phyloP scores from a whole-genome alignment of 345 rosid genomes.

The Lenwebbia sp. region DNA sequence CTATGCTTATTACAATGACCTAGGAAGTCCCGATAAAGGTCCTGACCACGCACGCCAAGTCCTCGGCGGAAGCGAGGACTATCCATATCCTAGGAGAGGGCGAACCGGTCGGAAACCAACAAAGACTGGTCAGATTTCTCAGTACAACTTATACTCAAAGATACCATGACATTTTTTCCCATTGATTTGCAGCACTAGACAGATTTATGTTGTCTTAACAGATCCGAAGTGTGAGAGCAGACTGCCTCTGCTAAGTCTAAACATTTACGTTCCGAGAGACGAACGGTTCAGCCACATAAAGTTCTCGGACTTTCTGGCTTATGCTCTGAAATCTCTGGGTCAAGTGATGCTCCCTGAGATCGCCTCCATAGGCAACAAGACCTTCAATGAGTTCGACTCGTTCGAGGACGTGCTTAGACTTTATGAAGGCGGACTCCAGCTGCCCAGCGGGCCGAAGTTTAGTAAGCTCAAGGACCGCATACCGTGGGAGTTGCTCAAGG shows the following conservation, averaged over 20 bases:
- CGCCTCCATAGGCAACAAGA: constrained; percentile 55
- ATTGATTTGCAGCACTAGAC: background rate
- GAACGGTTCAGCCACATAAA: constrained; percentile 71
- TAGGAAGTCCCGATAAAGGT: constrained; percentile 75
- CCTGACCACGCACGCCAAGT: constrained; percentile 38
- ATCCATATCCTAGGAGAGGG: constrained; percentile 87
- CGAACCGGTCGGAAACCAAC: constrained; percentile 69
- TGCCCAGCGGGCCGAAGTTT: constrained; percentile 16
- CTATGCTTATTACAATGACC: constrained; percentile 76
- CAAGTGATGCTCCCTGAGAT: constrained; percentile 67
- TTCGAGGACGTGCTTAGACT: constrained; percentile 57
- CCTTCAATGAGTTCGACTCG: constrained; percentile 72
- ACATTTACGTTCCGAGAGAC: constrained; percentile 87
- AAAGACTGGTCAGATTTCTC: constrained; percentile 31
- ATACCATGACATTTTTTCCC: background rate
- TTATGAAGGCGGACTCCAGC: constrained; percentile 56
- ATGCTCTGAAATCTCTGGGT: constrained; percentile 54
- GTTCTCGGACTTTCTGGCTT: constrained; percentile 84
- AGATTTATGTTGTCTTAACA: constrained; percentile 3
- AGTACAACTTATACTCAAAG: background rate
- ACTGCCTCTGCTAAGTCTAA: constrained; percentile 52
- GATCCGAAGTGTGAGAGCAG: constrained; percentile 63
- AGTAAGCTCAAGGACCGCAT: constrained; percentile 46
- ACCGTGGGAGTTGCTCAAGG: constrained; percentile 86
- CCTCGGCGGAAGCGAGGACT: constrained; percentile 57